Conservation (phyloP, 176 grass and related monocot species). For the Carex littledalei region DNA sequence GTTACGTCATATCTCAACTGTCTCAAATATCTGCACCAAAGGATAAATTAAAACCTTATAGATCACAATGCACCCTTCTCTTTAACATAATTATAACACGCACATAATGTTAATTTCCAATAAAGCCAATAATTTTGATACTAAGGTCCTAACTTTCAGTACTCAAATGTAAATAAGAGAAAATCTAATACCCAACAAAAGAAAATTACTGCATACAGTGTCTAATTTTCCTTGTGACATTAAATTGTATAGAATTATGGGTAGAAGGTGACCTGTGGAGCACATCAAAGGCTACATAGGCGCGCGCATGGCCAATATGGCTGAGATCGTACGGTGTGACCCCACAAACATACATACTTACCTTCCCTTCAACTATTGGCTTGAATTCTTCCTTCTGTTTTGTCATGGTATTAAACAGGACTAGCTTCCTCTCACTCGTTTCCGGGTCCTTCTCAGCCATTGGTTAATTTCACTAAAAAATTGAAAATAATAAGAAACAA, state of each 20-base stretch:
- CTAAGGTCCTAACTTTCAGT: background rate
- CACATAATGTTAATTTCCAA: too few species aligned
- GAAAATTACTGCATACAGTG: background rate
- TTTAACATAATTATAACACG: background rate
- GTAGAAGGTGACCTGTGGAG: slow-evolving; percentile 35
- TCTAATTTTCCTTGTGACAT: background rate
- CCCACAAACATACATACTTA: slow-evolving; percentile 76
- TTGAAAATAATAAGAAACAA: background rate
- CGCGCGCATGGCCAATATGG: slow-evolving; percentile 73
- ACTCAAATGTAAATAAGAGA: background rate
- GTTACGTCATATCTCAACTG: slow-evolving; percentile 84
- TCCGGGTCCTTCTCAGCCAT: slow-evolving; percentile 10
- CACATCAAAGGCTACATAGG: slow-evolving; percentile 77
- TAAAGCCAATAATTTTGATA: too few species aligned
- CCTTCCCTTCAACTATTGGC: slow-evolving; percentile 65
- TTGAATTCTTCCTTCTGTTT: slow-evolving; percentile 72
- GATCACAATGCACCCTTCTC: background rate
- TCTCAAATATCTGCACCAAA: slow-evolving; percentile 53
- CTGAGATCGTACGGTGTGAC: slow-evolving; percentile 84
- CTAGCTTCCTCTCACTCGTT: slow-evolving; percentile 15
- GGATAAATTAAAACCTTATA: background rate
- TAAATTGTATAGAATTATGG: slow-evolving; percentile 9
- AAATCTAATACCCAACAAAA: background rate
- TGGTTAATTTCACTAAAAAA: background rate
- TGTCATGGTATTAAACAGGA: slow-evolving; percentile 66